These are phyloP conservation scores for Fusarium verticillioides DNA, from an alignment of 2,329 filamentous ascomycete genomes.

Conservation along the genomic window DNA sequence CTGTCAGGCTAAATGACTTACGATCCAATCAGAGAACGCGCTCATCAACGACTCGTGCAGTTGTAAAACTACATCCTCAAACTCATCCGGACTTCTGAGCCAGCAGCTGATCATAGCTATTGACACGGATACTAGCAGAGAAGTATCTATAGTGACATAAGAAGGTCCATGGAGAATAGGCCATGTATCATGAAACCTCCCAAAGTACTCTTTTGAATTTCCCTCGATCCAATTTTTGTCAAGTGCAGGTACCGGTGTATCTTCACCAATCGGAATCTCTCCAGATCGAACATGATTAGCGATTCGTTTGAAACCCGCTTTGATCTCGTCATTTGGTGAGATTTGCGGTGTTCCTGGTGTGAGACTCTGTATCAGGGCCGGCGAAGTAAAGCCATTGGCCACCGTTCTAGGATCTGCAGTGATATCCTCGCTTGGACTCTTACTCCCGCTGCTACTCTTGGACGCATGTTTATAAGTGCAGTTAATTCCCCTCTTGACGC, in stretches of 20 bases:
- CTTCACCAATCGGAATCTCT: constrained; percentile 17
- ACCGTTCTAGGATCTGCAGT: background rate
- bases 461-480: constrained; percentile 51
- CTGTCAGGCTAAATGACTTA: constrained; percentile 23
- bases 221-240: constrained; percentile 36
- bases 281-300: constrained; percentile 4
- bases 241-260: background rate
- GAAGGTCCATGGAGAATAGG: constrained; percentile 54
- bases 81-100: constrained; percentile 46
- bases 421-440: constrained; percentile 5
- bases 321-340: constrained; percentile 11
- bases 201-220: constrained; percentile 50
- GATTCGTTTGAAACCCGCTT: constrained; percentile 20
- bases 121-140: constrained; percentile 43
- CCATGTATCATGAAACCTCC: constrained; percentile 54
- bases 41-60: constrained; percentile 49
- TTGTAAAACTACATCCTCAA: constrained; percentile 44
- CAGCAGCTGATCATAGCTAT: constrained; percentile 55
- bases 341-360: background rate
- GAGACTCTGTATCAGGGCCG: background rate
- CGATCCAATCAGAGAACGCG: constrained; percentile 45
- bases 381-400: background rate
- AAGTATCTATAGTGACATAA: constrained; percentile 46
- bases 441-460: constrained; percentile 12
- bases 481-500: constrained; percentile 51